phyloP scores from a whole-genome alignment of 208 protist genomes.

The Crithidia sp. region DNA sequence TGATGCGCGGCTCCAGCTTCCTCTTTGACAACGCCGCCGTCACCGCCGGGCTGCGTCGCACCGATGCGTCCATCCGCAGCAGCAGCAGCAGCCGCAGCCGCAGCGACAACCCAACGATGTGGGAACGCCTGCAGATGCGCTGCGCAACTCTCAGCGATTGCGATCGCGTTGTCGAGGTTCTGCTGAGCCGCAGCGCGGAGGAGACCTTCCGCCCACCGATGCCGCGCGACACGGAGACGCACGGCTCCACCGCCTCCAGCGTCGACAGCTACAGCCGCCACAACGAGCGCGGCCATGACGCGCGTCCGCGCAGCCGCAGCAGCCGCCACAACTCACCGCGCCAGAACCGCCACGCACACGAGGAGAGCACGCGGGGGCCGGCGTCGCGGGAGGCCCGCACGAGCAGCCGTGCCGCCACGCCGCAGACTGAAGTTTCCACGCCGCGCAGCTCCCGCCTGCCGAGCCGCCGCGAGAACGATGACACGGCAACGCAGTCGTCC shows the following conservation, averaged over 20 bases:
- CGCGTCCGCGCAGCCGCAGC: conserved; percentile 9
- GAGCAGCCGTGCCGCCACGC: conserved; percentile 8
- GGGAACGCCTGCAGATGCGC: conserved; percentile 59
- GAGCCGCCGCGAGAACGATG: conserved; percentile 31
- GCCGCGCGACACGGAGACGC: conserved; percentile 14
- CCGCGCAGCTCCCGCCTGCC: conserved; percentile 38
- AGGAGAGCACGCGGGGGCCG: conserved; percentile 4
- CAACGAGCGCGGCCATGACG: conserved; percentile 27
- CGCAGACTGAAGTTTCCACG: conserved; percentile 26
- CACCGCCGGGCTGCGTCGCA: conserved; percentile 29
- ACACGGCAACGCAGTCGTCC: conserved; percentile 22
- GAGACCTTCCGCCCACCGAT: conserved; percentile 33
- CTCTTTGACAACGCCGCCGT: conserved; percentile 78
- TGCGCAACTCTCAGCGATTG: conserved; percentile 41
- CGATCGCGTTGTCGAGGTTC: conserved; percentile 51
- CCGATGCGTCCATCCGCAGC: conserved; percentile 26
- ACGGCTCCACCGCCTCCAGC: conserved; percentile 22
- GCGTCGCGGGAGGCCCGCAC: conserved; percentile 3
- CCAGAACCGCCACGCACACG: neutral
- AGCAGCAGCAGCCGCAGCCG: conserved; percentile 14
- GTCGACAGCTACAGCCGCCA: conserved; percentile 38
- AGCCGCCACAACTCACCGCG: conserved; percentile 14
- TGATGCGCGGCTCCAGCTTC: conserved; percentile 53
- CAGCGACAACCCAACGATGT: conserved; percentile 45
- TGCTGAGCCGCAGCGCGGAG: conserved; percentile 56